Conservation (phyloP, 108 stramenopile genomes). For the Pseudonitzschia multiseries region DNA sequence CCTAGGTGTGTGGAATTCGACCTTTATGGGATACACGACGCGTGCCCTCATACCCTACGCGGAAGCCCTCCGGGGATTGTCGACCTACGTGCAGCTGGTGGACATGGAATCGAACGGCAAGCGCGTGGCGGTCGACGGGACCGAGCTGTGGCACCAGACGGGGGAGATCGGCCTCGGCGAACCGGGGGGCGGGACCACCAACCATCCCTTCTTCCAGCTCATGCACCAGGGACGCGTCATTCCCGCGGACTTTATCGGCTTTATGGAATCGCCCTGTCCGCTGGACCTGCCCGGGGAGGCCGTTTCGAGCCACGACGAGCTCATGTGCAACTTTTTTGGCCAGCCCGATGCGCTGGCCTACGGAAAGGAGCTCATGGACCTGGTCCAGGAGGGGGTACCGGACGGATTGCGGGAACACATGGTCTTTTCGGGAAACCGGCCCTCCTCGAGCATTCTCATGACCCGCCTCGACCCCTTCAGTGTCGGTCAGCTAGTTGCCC, state of each 20-base stretch:
- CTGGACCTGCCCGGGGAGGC: constrained; percentile 63
- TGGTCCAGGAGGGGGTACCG: constrained; percentile 89
- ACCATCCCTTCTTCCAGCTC: constrained; percentile 97
- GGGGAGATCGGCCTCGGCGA: constrained; percentile 76
- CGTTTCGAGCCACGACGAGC: constrained; percentile 96
- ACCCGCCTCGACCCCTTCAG: constrained; percentile 83
- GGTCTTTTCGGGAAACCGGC: constrained; percentile 97
- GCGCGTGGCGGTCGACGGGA: constrained; percentile 85
- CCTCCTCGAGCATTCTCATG: constrained; percentile 84
- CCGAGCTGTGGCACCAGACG: constrained; percentile 51
- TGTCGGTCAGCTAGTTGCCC: constrained; percentile 91
- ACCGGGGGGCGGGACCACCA: constrained; percentile 88
- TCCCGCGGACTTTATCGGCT: constrained; percentile 97
- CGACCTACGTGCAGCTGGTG: constrained; percentile 96
- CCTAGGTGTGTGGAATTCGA: constrained; percentile 97
- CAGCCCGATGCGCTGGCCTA: constrained; percentile 97
- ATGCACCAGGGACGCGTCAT: constrained; percentile 98
- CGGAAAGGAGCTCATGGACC: constrained; percentile 85
- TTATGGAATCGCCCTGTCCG: constrained; percentile 79
- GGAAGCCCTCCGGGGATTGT: constrained; percentile 88
- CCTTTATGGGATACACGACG: constrained; percentile 93
- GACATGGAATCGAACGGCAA: constrained; percentile 99
- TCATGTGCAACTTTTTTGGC: constrained; percentile 99
- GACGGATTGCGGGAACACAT: constrained; percentile 83
- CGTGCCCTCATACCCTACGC: constrained; percentile 95